Evolutionary conservation across 2,329 filamentous ascomycete genomes (phyloP).

Genomic region (Orbilia blumenaviensis): DNA sequence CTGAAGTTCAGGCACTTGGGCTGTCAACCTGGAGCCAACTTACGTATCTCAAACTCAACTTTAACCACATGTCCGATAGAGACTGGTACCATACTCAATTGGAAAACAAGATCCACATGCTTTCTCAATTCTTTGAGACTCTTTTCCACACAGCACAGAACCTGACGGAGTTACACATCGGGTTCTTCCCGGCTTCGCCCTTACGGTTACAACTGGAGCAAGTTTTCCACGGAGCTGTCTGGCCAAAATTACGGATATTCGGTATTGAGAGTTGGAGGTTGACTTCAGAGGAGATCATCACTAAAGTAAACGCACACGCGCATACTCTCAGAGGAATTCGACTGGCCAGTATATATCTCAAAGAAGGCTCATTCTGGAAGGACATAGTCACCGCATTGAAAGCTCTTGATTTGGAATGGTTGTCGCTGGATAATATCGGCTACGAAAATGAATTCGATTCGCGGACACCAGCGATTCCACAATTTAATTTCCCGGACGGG

Average conservation of each 20-base stretch:
- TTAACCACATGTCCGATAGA: slow-evolving; percentile 67
- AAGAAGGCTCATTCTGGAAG: slow-evolving; percentile 70
- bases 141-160: slow-evolving; percentile 70
- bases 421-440: slow-evolving; percentile 64
- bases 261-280: slow-evolving; percentile 73
- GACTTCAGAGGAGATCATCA: slow-evolving; percentile 69
- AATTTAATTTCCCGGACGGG: slow-evolving; percentile 56
- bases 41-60: slow-evolving; percentile 71
- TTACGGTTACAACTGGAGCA: slow-evolving; percentile 69
- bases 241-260: slow-evolving; percentile 71
- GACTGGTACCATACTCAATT: slow-evolving; percentile 59
- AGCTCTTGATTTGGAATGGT: slow-evolving; percentile 69
- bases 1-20: slow-evolving; percentile 64
- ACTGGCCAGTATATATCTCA: slow-evolving; percentile 70
- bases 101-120: slow-evolving; percentile 67
- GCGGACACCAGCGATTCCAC: slow-evolving; percentile 53
- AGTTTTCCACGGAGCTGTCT: slow-evolving; percentile 71
- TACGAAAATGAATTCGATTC: slow-evolving; percentile 57
- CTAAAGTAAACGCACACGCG: slow-evolving; percentile 67
- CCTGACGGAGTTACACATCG: slow-evolving; percentile 71
- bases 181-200: slow-evolving; percentile 69
- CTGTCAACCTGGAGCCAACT: slow-evolving; percentile 68
- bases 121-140: slow-evolving; percentile 68
- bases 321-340: slow-evolving; percentile 69
- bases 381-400: slow-evolving; percentile 69